Conservation (phyloP, 495 filamentous ascomycete genomes). For the Aspergillus saccharolyticus region DNA sequence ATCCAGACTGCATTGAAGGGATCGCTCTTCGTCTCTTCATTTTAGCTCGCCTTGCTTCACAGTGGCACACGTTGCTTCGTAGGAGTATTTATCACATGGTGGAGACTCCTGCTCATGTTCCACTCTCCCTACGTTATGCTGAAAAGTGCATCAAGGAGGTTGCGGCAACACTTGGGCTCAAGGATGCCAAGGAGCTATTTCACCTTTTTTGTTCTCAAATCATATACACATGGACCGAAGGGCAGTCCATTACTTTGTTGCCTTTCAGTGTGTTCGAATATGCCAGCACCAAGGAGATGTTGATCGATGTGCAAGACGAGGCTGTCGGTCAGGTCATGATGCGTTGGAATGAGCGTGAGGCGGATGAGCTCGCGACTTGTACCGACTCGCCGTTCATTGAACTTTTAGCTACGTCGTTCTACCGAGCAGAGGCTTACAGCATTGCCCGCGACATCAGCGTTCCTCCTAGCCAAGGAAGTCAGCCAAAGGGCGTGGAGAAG, state of each 20-base stretch:
- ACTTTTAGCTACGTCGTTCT: conserved; percentile 64
- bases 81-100: conserved; percentile 89
- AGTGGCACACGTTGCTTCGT: conserved; percentile 75
- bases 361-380: conserved; percentile 50
- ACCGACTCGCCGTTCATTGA: conserved; percentile 51
- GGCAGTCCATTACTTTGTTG: conserved; percentile 57
- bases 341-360: conserved; percentile 64
- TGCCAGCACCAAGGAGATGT: conserved; percentile 57
- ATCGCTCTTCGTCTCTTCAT: conserved; percentile 79
- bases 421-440: conserved; percentile 77
- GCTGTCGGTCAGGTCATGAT: conserved; percentile 77
- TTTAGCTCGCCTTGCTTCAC: conserved; percentile 66
- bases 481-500: conserved; percentile 60
- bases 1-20: conserved; percentile 68
- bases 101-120: conserved; percentile 71
- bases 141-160: conserved; percentile 62
- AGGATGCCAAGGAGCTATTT: conserved; percentile 64
- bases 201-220: conserved; percentile 86
- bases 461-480: conserved; percentile 44
- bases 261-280: conserved; percentile 84
- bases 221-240: conserved; percentile 85
- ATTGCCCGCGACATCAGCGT: conserved; percentile 71
- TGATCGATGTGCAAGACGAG: conserved; percentile 72
- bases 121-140: conserved; percentile 61
- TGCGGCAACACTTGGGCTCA: conserved; percentile 57